Base-by-base conservation (phyloP, 352 stramenopile genomes). In the Globisporangium paroecandrum region DNA sequence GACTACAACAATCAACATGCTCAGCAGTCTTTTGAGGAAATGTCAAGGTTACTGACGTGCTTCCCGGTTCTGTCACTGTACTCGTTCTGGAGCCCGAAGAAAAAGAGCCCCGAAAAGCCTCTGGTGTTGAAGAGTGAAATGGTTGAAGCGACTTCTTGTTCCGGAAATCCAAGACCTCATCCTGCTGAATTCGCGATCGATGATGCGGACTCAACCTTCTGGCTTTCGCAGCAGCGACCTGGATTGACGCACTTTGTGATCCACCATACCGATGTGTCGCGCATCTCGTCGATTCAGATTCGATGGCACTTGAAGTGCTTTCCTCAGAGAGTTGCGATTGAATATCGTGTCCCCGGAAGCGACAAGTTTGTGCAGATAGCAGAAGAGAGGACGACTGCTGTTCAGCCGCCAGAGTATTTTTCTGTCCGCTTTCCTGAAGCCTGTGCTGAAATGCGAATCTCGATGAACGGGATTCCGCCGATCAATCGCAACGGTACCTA, bases 61-160 rank as follows among this genome's bases (percentile, higher is more conserved):
- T 94, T 95, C 29, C 87, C 87, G 0, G 75, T 79, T 51, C 70
- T 96, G 13, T 95, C 89, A 51, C 63, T 96, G 46, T 94, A 90
- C 61, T 83, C 87, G 20, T 96, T 93, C 64, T 96, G 89, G 89
- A 94, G 87, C 51, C 89, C 89, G 7, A 76, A 67, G n/a, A 89
- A 86, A 53, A 82, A 79, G 32, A 69, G 74, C 12, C 85, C 85
- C 0, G 85, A 96, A 62, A 83, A 79, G 41, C 49, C 75, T 18
- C 69, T 95, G 5, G 24, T 62, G 27, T 24, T 96, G 18, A 29
- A 61, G 2, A 78, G 76, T 41, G 69, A 78, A 0, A 76, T 77
- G 58, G 77, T 95, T 20, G 72, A 85, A 4, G 87, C 76, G 25
- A 88, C 84, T 2, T 94, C 86, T 0, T 71, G 71, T 24, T 75